A percentile compares a stretch with the other conserved stretches of the same genome.
Evolutionary conservation across 495 filamentous ascomycete species (phyloP).

Genomic region (Aspergillus taichungensis): DNA sequence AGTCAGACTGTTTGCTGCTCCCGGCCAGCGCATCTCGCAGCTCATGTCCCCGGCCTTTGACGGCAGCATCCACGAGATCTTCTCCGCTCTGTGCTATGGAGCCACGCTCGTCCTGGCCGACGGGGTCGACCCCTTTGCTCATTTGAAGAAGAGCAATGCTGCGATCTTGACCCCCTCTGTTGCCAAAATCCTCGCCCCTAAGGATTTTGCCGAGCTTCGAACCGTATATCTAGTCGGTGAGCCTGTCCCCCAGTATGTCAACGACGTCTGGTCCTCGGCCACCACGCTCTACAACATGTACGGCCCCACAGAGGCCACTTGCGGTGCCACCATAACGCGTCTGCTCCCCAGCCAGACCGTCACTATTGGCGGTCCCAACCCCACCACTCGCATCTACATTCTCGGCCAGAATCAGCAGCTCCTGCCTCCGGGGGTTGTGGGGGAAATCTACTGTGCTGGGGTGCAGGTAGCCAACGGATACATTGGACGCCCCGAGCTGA

Average conservation of each 20-base stretch:
- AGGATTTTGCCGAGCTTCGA: slow-evolving; percentile 14
- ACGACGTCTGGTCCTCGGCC: slow-evolving; percentile 15
- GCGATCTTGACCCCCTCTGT: slow-evolving; percentile 26
- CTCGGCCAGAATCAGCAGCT: slow-evolving; percentile 10
- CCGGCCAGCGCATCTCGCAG: slow-evolving; percentile 22
- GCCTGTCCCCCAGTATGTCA: slow-evolving; percentile 15
- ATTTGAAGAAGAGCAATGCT: slow-evolving; percentile 12
- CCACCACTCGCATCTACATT: slow-evolving; percentile 23
- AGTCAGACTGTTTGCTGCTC: slow-evolving; percentile 15
- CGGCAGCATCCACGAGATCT: slow-evolving; percentile 30
- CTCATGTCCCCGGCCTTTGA: slow-evolving; percentile 29
- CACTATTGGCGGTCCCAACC: slow-evolving; percentile 21
- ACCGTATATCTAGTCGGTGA: slow-evolving; percentile 24
- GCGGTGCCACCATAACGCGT: slow-evolving; percentile 15
- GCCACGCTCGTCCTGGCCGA: slow-evolving; percentile 24
- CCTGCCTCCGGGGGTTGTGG: slow-evolving; percentile 16
- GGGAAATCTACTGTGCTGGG: slow-evolving; percentile 29
- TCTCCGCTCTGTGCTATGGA: slow-evolving; percentile 29
- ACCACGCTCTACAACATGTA: slow-evolving; percentile 27
- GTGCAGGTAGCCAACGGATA: slow-evolving; percentile 29
- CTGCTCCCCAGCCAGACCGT: slow-evolving; percentile 12
- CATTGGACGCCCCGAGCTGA: slow-evolving; percentile 14
- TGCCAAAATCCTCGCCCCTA: slow-evolving; percentile 7
- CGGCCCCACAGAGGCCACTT: slow-evolving; percentile 28
- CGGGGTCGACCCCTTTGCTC: slow-evolving; percentile 9